Conservation (phyloP, 257 asterid species). For the Salvia hispanica region DNA sequence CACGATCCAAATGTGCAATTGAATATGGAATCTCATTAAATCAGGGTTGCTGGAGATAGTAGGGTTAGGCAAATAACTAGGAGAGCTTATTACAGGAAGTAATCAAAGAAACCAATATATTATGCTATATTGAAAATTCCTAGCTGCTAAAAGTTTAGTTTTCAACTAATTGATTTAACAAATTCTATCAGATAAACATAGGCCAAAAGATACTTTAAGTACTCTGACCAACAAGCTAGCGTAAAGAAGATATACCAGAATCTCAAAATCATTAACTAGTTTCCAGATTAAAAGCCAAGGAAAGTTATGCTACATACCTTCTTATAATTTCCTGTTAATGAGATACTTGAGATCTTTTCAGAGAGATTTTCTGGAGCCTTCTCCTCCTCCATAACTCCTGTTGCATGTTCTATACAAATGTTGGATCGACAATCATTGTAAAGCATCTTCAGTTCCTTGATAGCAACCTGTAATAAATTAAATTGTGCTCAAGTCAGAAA, state of each 20-base stretch:
- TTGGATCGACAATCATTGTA: conserved; percentile 66
- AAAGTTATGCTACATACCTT: conserved; percentile 47
- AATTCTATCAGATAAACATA: not conserved
- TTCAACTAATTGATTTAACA: not conserved
- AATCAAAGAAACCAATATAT: not conserved
- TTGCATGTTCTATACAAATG: conserved; percentile 90
- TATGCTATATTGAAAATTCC: not conserved
- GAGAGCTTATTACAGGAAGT: not conserved
- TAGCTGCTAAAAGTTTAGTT: not conserved
- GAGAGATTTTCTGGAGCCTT: conserved; percentile 86
- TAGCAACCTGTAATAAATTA: conserved; percentile 47
- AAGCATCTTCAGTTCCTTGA: conserved; percentile 69
- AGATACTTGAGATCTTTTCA: conserved; percentile 62
- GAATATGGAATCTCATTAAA: too few relatives aligned
- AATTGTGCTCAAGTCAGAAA: conserved; percentile 12
- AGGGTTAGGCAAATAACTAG: too few relatives aligned
- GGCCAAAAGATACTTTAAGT: not conserved
- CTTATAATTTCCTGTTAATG: conserved; percentile 68
- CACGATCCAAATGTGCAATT: too few relatives aligned
- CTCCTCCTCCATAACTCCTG: conserved; percentile 86
- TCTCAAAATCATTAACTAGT: not conserved
- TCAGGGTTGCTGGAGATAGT: too few relatives aligned
- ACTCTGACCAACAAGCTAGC: not conserved
- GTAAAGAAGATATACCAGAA: not conserved
- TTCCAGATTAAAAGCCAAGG: conserved; percentile 12